Percentiles rank a stretch among this genome's conserved stretches.
phyloP scores from a whole-genome alignment of 2,329 filamentous ascomycete genomes.

The Colletotrichum melonis region DNA sequence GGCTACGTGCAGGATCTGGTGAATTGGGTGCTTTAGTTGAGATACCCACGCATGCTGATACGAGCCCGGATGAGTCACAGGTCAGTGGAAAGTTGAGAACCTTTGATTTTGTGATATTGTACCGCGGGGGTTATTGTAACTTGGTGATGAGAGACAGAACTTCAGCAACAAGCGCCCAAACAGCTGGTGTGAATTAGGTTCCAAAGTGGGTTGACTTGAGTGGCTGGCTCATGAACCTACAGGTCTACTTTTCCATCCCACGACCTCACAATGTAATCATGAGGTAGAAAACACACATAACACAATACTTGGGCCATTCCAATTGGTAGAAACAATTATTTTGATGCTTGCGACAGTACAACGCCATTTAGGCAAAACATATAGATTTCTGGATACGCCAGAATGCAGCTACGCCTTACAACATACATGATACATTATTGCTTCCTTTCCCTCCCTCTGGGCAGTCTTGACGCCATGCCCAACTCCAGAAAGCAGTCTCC shows the following conservation, averaged over 20 bases:
- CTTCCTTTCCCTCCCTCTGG: neutral
- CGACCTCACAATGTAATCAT: neutral
- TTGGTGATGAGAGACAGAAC: neutral
- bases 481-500: neutral
- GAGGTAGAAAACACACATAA: neutral
- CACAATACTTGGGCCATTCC: neutral
- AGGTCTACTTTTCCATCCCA: neutral
- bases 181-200: neutral
- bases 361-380: neutral
- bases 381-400: constrained; percentile 1
- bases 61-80: neutral
- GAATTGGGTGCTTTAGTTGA: neutral
- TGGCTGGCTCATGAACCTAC: neutral
- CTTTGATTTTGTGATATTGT: neutral
- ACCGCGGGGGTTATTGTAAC: neutral
- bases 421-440: constrained; percentile 18
- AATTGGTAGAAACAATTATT: neutral
- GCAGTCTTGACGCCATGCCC: neutral
- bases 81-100: neutral
- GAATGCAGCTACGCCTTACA: constrained; percentile 11
- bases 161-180: neutral
- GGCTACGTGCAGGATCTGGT: too few relatives aligned
- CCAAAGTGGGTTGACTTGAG: neutral
- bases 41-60: neutral
- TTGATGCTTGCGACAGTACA: neutral